These are phyloP conservation scores for Coprinopsis cinerea DNA, from an alignment of 768 basidiomycete genomes.

Conservation along the genomic window DNA sequence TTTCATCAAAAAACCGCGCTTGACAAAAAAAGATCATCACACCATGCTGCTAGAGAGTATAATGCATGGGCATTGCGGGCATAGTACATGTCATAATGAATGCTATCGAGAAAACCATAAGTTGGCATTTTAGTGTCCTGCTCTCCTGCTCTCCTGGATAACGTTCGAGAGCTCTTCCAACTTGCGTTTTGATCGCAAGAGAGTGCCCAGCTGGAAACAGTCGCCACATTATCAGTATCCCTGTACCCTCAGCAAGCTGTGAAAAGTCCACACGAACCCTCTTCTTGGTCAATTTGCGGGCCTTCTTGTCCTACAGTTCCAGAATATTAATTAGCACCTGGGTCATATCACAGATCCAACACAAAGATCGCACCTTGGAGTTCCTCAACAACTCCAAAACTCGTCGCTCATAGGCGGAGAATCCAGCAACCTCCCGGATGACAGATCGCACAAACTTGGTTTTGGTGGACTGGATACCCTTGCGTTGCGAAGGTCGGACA, in stretches of 20 bases:
- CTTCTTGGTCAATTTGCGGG: slow-evolving; percentile 98
- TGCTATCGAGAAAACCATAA: neutral
- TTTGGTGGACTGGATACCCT: slow-evolving; percentile 85
- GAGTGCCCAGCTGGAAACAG: slow-evolving; percentile 77
- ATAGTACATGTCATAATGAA: neutral
- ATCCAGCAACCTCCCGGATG: slow-evolving; percentile 95
- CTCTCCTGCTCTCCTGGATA: slow-evolving; percentile 90
- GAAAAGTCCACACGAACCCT: slow-evolving; percentile 77
- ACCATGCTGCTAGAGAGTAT: no score
- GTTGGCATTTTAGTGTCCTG: slow-evolving; percentile 34
- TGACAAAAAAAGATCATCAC: no score
- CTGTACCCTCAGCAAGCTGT: neutral
- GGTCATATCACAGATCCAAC: no score
- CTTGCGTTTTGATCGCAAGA: slow-evolving; percentile 97
- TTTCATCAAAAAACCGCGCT: no score
- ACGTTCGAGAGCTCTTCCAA: slow-evolving; percentile 89
- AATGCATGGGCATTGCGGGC: neutral
- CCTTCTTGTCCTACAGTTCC: slow-evolving; percentile 85
- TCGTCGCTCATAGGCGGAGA: slow-evolving; percentile 95
- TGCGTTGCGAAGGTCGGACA: slow-evolving; percentile 81
- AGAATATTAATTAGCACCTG: neutral
- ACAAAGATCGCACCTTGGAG: slow-evolving; percentile 88
- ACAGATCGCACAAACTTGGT: slow-evolving; percentile 92
- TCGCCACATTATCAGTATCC: neutral
- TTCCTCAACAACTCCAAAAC: slow-evolving; percentile 98